Evolutionary conservation across 257 asterid genomes (phyloP), one percentile per base, ranked within the genome.

Genomic region (Nemophila menziesii): DNA sequence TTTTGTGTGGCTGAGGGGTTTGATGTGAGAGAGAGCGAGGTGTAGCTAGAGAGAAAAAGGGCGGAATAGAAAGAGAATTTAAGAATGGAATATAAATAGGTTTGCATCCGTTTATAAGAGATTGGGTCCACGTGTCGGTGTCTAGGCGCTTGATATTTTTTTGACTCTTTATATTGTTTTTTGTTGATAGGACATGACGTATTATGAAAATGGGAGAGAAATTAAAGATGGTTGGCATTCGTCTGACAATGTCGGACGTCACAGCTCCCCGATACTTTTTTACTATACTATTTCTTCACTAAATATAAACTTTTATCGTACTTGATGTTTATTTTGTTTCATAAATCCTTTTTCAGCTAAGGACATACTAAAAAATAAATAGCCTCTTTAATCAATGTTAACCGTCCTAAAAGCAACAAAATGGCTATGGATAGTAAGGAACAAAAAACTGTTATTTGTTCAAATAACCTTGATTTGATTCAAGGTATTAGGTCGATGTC

Each of bases 1-100:
- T 41, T n/a, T 57, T 33, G 16, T 49, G 22, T 11, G 38, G 46
- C 9, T 29, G 22, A 43, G 37, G 39, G 33, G 21, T 55, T 53
- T 41, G 33, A 12, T 16, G 47, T 21, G 48, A 54, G 60, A 46
- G 67, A 48, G 11, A 33, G 1, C 11, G 41, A 33, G 60, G 45
- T 33, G 13, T 43, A 22, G 62, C 39, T n/a, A 1, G 58, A 52
- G 66, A 48, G 47, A 46, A 48, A 50, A 29, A 22, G 18, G 24
- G 56, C 71, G 73, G 69, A 64, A 64, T 34, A 52, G 60, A 66
- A 65, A 66, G 24, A 13, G 16, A 39, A 66, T 46, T 53, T 57
- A 54, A 70, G 60, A 51, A 24, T 23, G 71, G 64, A 52, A 62
- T 71, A 71, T 75, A 75, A 68, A 75, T 75, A 71, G 77, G 85